phyloP scores from a whole-genome alignment of 2,329 filamentous ascomycete species.

The Huntiella abstrusa region DNA sequence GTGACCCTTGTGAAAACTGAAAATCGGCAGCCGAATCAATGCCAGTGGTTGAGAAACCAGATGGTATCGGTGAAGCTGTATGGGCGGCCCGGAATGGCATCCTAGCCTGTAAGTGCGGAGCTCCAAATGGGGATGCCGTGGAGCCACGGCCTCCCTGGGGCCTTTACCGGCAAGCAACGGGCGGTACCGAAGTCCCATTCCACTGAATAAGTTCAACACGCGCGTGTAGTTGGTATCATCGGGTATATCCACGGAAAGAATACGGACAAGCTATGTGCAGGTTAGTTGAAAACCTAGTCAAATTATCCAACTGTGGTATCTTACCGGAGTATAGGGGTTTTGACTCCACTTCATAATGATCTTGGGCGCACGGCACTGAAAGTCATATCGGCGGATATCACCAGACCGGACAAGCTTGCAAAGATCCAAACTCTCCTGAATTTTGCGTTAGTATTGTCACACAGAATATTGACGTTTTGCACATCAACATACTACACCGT shows the following conservation, averaged over 20 bases:
- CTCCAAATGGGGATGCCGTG: slow-evolving; percentile 6
- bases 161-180: slow-evolving; percentile 5
- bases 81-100: slow-evolving; percentile 3
- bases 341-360: slow-evolving; percentile 10
- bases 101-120: not conserved
- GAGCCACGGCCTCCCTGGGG: slow-evolving; percentile 2
- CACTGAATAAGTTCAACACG: slow-evolving; percentile 7
- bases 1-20: not conserved
- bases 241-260: slow-evolving; percentile 8
- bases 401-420: slow-evolving; percentile 1
- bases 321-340: slow-evolving; percentile 2
- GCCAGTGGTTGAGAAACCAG: not conserved
- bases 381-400: slow-evolving; percentile 7
- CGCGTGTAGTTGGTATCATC: slow-evolving; percentile 4
- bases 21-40: not conserved
- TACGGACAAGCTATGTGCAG: slow-evolving; percentile 4
- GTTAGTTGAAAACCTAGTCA: not conserved
- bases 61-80: slow-evolving; percentile 8
- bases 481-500: slow-evolving; percentile 5
- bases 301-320: not conserved
- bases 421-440: slow-evolving; percentile 7
- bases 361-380: slow-evolving; percentile 8
- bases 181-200: slow-evolving; percentile 6
- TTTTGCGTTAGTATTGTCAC: not conserved
- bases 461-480: not conserved